A percentile compares a stretch with the other conserved stretches of the same genome.
Evolutionary conservation across 108 stramenopile genomes (phyloP).

Genomic region (Skeletonema costatum): DNA sequence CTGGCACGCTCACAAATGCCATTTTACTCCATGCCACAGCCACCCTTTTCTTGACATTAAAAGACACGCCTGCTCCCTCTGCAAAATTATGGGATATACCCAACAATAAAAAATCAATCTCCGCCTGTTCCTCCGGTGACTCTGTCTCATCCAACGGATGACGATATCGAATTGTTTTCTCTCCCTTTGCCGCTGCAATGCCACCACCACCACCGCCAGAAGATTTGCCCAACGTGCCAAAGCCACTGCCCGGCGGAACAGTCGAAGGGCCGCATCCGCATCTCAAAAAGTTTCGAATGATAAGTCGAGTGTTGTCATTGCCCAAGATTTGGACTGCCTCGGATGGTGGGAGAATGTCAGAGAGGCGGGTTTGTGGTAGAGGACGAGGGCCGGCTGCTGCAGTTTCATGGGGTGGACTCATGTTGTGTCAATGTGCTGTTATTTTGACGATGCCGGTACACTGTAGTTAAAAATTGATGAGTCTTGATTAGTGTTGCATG

Average conservation of each 20-base stretch:
- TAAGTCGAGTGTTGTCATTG: conserved; percentile 39
- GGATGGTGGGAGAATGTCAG: conserved; percentile 61
- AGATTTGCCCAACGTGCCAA: background rate
- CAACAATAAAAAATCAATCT: conserved; percentile 33
- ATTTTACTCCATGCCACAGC: conserved; percentile 55
- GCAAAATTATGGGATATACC: conserved; percentile 43
- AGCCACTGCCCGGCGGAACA: background rate
- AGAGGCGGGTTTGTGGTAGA: conserved; percentile 42
- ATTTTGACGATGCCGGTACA: too few species aligned
- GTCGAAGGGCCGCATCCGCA: conserved; percentile 3
- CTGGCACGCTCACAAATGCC: conserved; percentile 15
- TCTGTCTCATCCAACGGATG: conserved; percentile 36
- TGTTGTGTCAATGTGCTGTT: too few species aligned
- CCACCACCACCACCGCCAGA: conserved; percentile 15
- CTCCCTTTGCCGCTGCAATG: conserved; percentile 4
- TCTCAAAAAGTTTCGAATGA: conserved; percentile 55
- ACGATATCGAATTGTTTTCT: conserved; percentile 16
- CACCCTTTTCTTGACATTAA: conserved; percentile 38
- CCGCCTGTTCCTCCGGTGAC: conserved; percentile 37
- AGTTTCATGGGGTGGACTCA: background rate
- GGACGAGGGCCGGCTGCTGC: background rate
- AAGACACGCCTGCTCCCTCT: background rate
- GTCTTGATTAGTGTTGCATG: too few species aligned
- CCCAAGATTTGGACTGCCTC: conserved; percentile 70
- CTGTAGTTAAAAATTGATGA: too few species aligned